phyloP scores from a whole-genome alignment of 345 rosid genomes.

The Tarenaya hassleriana region DNA sequence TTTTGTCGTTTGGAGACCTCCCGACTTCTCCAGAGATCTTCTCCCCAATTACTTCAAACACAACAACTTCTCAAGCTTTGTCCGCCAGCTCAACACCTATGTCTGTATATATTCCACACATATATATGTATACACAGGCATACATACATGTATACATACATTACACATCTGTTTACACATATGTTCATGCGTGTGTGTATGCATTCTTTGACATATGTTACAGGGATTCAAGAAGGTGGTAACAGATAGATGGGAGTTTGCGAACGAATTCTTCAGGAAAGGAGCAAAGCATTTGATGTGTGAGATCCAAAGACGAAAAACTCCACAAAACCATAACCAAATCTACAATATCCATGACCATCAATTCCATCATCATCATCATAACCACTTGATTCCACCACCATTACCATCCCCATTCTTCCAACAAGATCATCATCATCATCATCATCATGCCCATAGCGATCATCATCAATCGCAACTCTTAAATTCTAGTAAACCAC shows the following conservation, averaged over 20 bases:
- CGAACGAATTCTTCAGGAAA: slow-evolving; percentile 48
- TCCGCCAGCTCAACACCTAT: slow-evolving; percentile 48
- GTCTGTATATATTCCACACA: slow-evolving; percentile 17
- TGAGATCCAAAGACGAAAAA: slow-evolving; percentile 54
- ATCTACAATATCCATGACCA: slow-evolving; percentile 20
- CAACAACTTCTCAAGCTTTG: slow-evolving; percentile 53
- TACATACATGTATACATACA: too few relatives aligned
- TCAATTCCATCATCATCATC: slow-evolving; percentile 11
- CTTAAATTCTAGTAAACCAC: neutral
- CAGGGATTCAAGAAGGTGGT: slow-evolving; percentile 62
- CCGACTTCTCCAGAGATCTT: slow-evolving; percentile 52
- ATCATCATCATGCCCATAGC: slow-evolving; percentile 17
- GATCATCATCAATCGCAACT: slow-evolving; percentile 18
- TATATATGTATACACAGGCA: neutral
- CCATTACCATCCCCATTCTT: slow-evolving; percentile 3
- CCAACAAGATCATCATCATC: slow-evolving; percentile 13
- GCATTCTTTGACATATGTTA: neutral
- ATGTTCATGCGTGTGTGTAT: too few relatives aligned
- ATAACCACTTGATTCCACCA: slow-evolving; percentile 17
- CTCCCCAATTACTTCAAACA: slow-evolving; percentile 52
- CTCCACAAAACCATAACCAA: slow-evolving; percentile 29
- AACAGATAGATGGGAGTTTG: slow-evolving; percentile 68
- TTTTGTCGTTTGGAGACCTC: slow-evolving; percentile 55
- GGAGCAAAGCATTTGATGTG: slow-evolving; percentile 49
- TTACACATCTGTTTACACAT: too few relatives aligned